Conservation (phyloP, 164 flowering plant species). For the Berberis thunbergii region DNA sequence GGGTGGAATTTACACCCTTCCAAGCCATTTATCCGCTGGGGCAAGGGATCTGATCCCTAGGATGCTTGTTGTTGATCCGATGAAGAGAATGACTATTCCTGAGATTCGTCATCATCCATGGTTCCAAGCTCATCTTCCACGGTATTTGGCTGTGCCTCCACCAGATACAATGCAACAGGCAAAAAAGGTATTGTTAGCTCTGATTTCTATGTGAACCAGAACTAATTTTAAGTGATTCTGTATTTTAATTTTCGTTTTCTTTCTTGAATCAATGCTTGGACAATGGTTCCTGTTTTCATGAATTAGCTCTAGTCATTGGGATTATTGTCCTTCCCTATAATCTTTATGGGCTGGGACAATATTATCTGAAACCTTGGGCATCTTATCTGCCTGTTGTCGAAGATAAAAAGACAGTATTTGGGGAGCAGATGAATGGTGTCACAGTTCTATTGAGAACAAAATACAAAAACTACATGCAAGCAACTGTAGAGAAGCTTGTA, state of each 20-base stretch:
- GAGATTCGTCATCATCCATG: constrained; percentile 73
- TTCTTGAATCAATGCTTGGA: background rate
- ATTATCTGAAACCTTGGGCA: constrained; percentile 61
- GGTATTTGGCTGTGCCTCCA: constrained; percentile 73
- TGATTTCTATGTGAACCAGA: background rate
- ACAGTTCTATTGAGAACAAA: constrained; percentile 83
- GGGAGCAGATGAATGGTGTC: constrained; percentile 82
- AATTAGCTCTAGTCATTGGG: no score
- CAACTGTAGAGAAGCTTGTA: constrained; percentile 67
- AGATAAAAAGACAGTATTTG: constrained; percentile 52
- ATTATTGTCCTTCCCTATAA: no score
- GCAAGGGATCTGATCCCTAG: constrained; percentile 71
- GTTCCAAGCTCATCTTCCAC: constrained; percentile 75
- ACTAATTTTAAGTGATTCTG: background rate
- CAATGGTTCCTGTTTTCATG: no score
- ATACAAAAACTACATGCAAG: constrained; percentile 85
- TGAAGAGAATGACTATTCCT: constrained; percentile 69
- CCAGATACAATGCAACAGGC: constrained; percentile 70
- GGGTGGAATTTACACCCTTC: constrained; percentile 75
- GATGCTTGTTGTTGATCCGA: constrained; percentile 80
- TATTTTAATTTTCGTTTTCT: background rate
- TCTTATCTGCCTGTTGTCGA: constrained; percentile 56
- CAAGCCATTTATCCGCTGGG: constrained; percentile 67
- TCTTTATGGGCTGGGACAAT: no score
- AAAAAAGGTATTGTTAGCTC: constrained; percentile 38